Evolutionary conservation across 345 rosid genomes (phyloP).

Genomic region (Eucalyptus grandis): DNA sequence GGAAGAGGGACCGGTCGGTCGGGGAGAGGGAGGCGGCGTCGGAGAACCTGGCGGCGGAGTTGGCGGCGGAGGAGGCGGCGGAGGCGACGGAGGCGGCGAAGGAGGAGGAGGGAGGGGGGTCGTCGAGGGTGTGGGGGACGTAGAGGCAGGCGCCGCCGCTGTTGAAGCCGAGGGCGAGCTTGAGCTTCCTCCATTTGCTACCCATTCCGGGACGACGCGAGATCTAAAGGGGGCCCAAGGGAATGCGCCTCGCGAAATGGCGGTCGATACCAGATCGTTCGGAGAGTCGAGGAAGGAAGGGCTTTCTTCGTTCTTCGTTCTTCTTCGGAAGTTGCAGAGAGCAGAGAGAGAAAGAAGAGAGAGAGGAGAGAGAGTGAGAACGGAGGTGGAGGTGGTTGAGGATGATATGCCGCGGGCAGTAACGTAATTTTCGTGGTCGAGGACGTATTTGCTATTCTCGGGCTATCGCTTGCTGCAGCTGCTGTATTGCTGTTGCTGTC

Average conservation of each 20-base stretch:
- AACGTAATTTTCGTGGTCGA: not conserved
- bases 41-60: not conserved
- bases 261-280: not conserved
- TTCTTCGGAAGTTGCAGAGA: not conserved
- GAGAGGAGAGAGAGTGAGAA: too few relatives aligned
- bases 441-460: not conserved
- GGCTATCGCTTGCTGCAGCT: not conserved
- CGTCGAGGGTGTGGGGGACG: conserved; percentile 45
- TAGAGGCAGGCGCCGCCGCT: conserved; percentile 45
- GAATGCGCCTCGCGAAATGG: too few relatives aligned
- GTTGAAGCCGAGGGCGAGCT: conserved; percentile 61
- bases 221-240: not conserved
- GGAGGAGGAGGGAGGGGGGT: not conserved
- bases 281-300: not conserved
- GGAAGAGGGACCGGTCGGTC: not conserved
- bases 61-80: not conserved
- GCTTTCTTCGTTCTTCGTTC: not conserved
- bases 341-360: not conserved
- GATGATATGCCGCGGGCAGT: not conserved
- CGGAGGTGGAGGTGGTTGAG: not conserved
- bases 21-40: conserved; percentile 7
- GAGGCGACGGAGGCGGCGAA: not conserved
- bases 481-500: not conserved
- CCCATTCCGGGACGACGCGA: conserved; percentile 15
- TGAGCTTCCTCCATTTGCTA: conserved; percentile 81